Base-by-base conservation (phyloP, 768 basidiomycete species). In the Amanita subjunquillea region DNA sequence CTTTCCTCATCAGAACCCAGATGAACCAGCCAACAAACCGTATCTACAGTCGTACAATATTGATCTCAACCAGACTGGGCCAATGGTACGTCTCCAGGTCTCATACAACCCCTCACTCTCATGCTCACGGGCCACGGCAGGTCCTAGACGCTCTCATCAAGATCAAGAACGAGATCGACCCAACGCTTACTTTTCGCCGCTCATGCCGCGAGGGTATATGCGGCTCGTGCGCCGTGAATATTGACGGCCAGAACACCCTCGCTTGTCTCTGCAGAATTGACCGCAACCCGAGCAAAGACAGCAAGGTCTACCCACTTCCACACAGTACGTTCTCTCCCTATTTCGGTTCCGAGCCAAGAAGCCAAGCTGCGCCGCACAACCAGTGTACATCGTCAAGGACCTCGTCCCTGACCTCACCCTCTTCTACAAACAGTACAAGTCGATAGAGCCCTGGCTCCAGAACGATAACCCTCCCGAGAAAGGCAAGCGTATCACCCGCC, bases 401-500 rank as follows among this genome's bases (percentile, higher is more conserved):
- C 85, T 99, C 62, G 94, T 99, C 2, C 91, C 89, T 17, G 87
- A 91, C 72, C 73, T 89, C 59, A 89, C 87, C 8, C 82, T 82
- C 57, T 94, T 94, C 80, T 94, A 93, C 83, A 97, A 98, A 69
- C 96, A 99, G 67, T 98, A 99, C 87, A 98, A 98, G 72, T 94
- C 93, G 15, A 95, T 99, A 68, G 85, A 99, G 67, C 95, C 95
- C 4, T 98, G 84, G 76, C 78, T 97, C 36, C 85, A 95, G 75
- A 93, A 92, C 69, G 87, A 92, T 67, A 91, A 88, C 67, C 86
- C 86, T 0, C 93, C 93, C 2, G 88, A 76, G 57, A 70, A 82
- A 56, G 81, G 74, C 69, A 46, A 17, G 63, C 54, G 2, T 20
- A n/a, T 17, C 34, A 17, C 23, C 1, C 13, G 17, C 17, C 25